Conservation (phyloP, 768 basidiomycete genomes). For the Chiua virens region DNA sequence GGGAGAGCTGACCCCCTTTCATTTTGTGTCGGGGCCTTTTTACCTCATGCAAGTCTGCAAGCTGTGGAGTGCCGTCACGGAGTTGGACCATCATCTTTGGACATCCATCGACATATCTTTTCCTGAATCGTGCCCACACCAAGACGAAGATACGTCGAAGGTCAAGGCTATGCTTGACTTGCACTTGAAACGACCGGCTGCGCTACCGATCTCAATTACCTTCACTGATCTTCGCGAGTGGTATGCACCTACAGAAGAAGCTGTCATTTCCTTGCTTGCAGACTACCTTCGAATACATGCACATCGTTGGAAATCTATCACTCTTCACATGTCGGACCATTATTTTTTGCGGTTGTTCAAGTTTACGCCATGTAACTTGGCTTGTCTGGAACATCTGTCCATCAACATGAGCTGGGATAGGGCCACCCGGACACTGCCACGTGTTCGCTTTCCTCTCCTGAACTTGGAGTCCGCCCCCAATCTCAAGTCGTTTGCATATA, state of each 20-base stretch:
- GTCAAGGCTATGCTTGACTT: slow-evolving; percentile 3
- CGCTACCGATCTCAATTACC: slow-evolving; percentile 16
- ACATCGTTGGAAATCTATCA: slow-evolving; percentile 17
- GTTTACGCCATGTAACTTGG: slow-evolving; percentile 15
- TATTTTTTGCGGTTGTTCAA: slow-evolving; percentile 17
- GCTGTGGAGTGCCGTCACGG: slow-evolving; percentile 15
- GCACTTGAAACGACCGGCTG: slow-evolving; percentile 12
- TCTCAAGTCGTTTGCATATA: no score
- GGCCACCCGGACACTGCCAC: no score
- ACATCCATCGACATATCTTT: slow-evolving; percentile 18
- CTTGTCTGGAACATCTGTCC: slow-evolving; percentile 12
- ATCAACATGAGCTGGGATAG: no score
- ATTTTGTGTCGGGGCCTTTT: background rate
- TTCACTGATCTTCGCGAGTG: slow-evolving; percentile 20
- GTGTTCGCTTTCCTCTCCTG: no score
- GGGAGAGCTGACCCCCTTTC: background rate
- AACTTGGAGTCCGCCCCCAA: no score
- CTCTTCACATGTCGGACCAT: slow-evolving; percentile 5
- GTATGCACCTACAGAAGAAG: background rate
- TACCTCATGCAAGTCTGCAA: slow-evolving; percentile 20
- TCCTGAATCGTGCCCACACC: background rate
- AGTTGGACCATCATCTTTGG: slow-evolving; percentile 23
- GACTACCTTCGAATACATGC: slow-evolving; percentile 14
- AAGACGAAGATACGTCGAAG: slow-evolving; percentile 1
- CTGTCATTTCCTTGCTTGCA: slow-evolving; percentile 10